A percentile compares a stretch with the other conserved stretches of the same genome.
Evolutionary conservation across 495 filamentous ascomycete genomes (phyloP).

Genomic region (Xylaria cubensis): DNA sequence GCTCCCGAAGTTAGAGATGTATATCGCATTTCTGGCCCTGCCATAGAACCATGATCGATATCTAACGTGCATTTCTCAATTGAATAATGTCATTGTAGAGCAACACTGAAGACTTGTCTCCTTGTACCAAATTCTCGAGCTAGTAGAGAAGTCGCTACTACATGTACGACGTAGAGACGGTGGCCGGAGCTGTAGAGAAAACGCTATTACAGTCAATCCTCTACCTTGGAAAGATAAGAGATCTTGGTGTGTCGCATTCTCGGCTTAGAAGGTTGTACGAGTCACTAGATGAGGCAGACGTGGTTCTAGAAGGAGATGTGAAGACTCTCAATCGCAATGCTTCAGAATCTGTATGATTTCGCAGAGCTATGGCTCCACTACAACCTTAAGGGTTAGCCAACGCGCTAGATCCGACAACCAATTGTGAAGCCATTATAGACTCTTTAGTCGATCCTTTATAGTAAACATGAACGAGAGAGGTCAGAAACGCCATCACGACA

Average conservation of each 20-base stretch:
- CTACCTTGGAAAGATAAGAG: constrained; percentile 50
- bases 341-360: constrained; percentile 39
- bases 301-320: constrained; percentile 54
- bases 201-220: constrained; percentile 52
- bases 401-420: constrained; percentile 28
- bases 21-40: not conserved
- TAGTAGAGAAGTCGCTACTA: constrained; percentile 51
- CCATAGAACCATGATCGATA: not conserved
- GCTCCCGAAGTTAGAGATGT: not conserved
- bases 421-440: constrained; percentile 35
- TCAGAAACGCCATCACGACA: constrained; percentile 23
- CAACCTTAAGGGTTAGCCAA: constrained; percentile 32
- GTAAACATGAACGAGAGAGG: not conserved
- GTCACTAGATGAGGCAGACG: constrained; percentile 43
- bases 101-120: constrained; percentile 20
- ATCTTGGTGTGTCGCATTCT: constrained; percentile 13
- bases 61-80: constrained; percentile 2
- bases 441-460: constrained; percentile 8
- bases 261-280: not conserved
- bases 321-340: constrained; percentile 17
- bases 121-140: constrained; percentile 47
- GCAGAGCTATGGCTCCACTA: constrained; percentile 47
- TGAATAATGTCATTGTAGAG: constrained; percentile 15
- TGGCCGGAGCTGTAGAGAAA: constrained; percentile 47
- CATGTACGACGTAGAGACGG: constrained; percentile 56